A percentile compares a stretch with the other conserved stretches of the same genome.
These are phyloP conservation scores for Apiospora aurea DNA, from an alignment of 2,329 filamentous ascomycete species.

Conservation along the genomic window DNA sequence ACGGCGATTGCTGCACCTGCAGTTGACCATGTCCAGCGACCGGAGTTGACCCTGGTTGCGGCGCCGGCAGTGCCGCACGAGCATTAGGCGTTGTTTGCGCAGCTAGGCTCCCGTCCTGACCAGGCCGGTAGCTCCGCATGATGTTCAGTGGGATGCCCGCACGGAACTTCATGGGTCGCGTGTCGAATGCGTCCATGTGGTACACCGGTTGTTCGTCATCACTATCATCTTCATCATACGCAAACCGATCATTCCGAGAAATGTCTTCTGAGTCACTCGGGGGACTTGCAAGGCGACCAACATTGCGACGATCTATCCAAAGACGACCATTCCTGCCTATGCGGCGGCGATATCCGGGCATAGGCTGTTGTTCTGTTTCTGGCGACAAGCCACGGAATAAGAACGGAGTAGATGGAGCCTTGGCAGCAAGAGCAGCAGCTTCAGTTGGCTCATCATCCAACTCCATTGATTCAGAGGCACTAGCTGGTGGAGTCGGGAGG, in stretches of 20 bases:
- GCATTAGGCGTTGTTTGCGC: slow-evolving; percentile 32
- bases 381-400: slow-evolving; percentile 54
- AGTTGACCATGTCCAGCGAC: background rate
- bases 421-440: slow-evolving; percentile 32
- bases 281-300: slow-evolving; percentile 34
- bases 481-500: slow-evolving; percentile 69
- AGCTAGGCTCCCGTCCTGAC: slow-evolving; percentile 42
- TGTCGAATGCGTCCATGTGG: slow-evolving; percentile 75
- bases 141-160: slow-evolving; percentile 46
- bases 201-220: slow-evolving; percentile 80
- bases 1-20: slow-evolving; percentile 15
- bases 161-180: slow-evolving; percentile 65
- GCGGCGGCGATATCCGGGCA: slow-evolving; percentile 80
- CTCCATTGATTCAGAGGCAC: slow-evolving; percentile 63
- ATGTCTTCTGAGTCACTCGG: slow-evolving; percentile 40
- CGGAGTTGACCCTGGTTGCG: slow-evolving; percentile 24
- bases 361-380: slow-evolving; percentile 46
- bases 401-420: slow-evolving; percentile 44
- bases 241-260: slow-evolving; percentile 73
- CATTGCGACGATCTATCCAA: slow-evolving; percentile 80
- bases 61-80: slow-evolving; percentile 37
- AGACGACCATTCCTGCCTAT: slow-evolving; percentile 84
- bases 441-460: slow-evolving; percentile 53
- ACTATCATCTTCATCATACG: slow-evolving; percentile 83
- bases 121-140: slow-evolving; percentile 45